These are phyloP conservation scores for Linaria vulgaris DNA, from an alignment of 257 asterid species.

Conservation along the genomic window DNA sequence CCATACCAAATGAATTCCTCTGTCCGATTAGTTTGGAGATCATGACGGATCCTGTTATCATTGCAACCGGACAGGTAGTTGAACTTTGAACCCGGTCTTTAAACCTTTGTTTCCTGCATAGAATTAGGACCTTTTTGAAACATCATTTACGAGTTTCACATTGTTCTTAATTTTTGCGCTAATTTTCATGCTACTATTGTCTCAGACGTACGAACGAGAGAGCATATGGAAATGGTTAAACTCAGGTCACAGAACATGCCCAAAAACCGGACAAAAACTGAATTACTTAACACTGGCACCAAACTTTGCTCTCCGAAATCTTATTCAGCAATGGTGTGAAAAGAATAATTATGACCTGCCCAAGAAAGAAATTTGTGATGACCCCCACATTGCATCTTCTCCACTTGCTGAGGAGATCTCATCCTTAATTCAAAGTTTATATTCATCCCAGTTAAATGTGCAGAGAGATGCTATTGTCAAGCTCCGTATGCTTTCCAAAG, in stretches of 20 bases:
- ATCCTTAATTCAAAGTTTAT: conserved; percentile 40
- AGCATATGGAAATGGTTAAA: conserved; percentile 62
- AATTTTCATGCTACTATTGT: background rate
- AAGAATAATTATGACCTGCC: conserved; percentile 46
- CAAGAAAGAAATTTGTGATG: conserved; percentile 39
- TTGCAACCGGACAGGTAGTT: conserved; percentile 63
- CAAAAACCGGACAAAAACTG: conserved; percentile 57
- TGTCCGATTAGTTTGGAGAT: conserved; percentile 63
- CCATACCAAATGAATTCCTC: conserved; percentile 56
- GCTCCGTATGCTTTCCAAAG: conserved; percentile 65
- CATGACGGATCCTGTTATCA: conserved; percentile 65
- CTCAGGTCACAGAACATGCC: conserved; percentile 60
- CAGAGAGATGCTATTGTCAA: conserved; percentile 43
- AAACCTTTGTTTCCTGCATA: no score
- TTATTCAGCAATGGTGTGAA: conserved; percentile 60
- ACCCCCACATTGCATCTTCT: conserved; percentile 42
- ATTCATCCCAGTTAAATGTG: conserved; percentile 32
- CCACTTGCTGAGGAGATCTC: conserved; percentile 52
- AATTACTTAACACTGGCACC: conserved; percentile 54
- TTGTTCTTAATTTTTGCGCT: conserved; percentile 1
- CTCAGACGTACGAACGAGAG: conserved; percentile 58
- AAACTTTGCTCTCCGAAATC: conserved; percentile 56
- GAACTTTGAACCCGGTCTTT: no score
- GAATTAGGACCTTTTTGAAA: no score
- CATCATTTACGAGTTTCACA: no score